These are phyloP conservation scores for Botrytis galanthina DNA, from an alignment of 2,329 filamentous ascomycete genomes.

Conservation along the genomic window DNA sequence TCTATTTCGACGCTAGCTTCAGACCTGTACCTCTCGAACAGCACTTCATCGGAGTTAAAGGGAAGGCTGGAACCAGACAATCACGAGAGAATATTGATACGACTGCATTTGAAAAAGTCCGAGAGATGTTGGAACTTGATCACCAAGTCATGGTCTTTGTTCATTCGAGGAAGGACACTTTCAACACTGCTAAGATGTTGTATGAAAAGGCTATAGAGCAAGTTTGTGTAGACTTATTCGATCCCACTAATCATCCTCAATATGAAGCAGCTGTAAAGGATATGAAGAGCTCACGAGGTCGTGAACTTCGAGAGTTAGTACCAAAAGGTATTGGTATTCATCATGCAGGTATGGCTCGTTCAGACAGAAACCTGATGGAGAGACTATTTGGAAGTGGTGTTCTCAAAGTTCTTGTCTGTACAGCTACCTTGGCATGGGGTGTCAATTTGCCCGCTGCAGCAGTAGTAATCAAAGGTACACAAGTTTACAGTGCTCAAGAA, in stretches of 20 bases:
- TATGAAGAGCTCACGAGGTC: slow-evolving; percentile 79
- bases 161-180: slow-evolving; percentile 91
- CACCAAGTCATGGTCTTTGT: slow-evolving; percentile 99
- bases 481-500: slow-evolving; percentile 88
- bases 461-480: slow-evolving; percentile 76
- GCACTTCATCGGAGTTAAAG: slow-evolving; percentile 94
- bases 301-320: slow-evolving; percentile 84
- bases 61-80: slow-evolving; percentile 76
- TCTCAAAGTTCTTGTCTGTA: slow-evolving; percentile 97
- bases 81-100: slow-evolving; percentile 87
- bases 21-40: slow-evolving; percentile 94
- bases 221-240: slow-evolving; percentile 76
- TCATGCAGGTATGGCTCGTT: slow-evolving; percentile 93
- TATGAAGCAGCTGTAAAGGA: slow-evolving; percentile 80
- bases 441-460: slow-evolving; percentile 96
- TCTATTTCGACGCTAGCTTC: slow-evolving; percentile 97
- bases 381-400: slow-evolving; percentile 86
- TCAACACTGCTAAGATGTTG: slow-evolving; percentile 80
- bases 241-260: slow-evolving; percentile 72
- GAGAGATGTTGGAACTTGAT: slow-evolving; percentile 84
- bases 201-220: slow-evolving; percentile 84
- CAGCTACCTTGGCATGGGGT: slow-evolving; percentile 96
- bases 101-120: slow-evolving; percentile 89
- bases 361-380: slow-evolving; percentile 95
- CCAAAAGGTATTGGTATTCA: slow-evolving; percentile 92